Base-by-base conservation (phyloP, 148 eudicot genomes). In the Cornus suecica region DNA sequence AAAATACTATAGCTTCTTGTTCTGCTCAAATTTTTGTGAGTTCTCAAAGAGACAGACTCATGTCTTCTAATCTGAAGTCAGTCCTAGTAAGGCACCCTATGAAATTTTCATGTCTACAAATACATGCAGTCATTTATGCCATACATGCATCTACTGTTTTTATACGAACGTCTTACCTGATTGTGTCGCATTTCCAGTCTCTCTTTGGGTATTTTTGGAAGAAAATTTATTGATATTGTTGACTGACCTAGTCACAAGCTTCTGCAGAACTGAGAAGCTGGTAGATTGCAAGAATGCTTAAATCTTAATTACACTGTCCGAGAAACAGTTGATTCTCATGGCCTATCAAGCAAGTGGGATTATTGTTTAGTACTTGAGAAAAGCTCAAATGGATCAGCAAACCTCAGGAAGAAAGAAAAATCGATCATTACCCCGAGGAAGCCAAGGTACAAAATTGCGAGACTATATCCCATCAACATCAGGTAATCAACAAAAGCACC, bases 381-480 rank as follows among this genome's bases (percentile, higher is more conserved):
- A 70, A 74, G 51, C 26, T 72, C 82, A 37, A 27, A 84, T 56
- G 81, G 78, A 83, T 68, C 70, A 65, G 45, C 73, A 68, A 61
- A 78, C 31, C 56, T 27, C 66, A 41, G 76, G 62, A 73, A 70
- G 70, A 69, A 70, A 84, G 75, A 84, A 83, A 56, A 76, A 73
- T 66, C 80, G 60, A 25, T 76, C 16, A 27, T 76, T 80, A 41
- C 66, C 89, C 73, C 81, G 48, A 76, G 42, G 78, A 74, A 82
- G 74, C 23, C 84, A 62, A 58, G 76, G 80, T 76, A 76, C 86
- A 41, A 93, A 86, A 76, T 71, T 89, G 80, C 80, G 80, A 58
- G 90, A 87, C 26, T 81, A 34, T 58, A 62, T 69, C 26, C 65
- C 80, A 61, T 70, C 87, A 60, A 72, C 81, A 56, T 78, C 72